Evolutionary conservation across 192 early-diverging fungal species (phyloP), one percentile per base, ranked within the genome.

Genomic region (Coemansia sp.): DNA sequence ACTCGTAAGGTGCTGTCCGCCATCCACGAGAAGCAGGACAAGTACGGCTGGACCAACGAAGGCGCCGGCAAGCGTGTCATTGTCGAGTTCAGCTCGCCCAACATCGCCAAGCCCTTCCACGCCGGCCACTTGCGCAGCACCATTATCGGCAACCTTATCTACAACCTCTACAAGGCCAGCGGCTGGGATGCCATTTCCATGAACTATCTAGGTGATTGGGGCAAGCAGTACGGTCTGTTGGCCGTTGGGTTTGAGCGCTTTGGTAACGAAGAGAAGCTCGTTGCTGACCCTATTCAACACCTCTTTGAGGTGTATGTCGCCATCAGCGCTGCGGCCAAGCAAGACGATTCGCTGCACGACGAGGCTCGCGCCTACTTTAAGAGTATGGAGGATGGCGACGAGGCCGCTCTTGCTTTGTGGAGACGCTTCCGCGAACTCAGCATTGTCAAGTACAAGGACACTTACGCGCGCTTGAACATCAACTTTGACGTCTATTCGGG

Each of bases 141-240:
- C 24, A 98, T 99, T 66, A 98, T 99, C 67, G 98, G 98, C 73
- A 90, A 91, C 74, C 95, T 97, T 78, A 85, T 98, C 62, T 84
- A 83, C 70, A 92, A 95, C 58, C 86, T 91, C 20, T 86, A 94
- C 75, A 76, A 88, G 52, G 93, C 91, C 37, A 89, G 92, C 64
- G 98, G 96, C 10, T 95, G 91, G 84, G 89, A 93, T n/a, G 89
- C 89, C n/a, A 83, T 95, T 52, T 84, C 88, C 41, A 93, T 98
- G 85, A 99, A 99, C 87, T 97, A 99, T 79, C 84, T 99, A 35
- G 98, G 98, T 62, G 97, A 99, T 78, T 99, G 98, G 98, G 98
- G 98, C 64, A 99, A 97, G 81, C 97, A 98, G 84, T 99, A 95
- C 74, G 98, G 95, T 68, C 82, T 97, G 64, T 86, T 98, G 72